phyloP scores from a whole-genome alignment of 148 eudicot species.

The Heliamphora exappendiculata region DNA sequence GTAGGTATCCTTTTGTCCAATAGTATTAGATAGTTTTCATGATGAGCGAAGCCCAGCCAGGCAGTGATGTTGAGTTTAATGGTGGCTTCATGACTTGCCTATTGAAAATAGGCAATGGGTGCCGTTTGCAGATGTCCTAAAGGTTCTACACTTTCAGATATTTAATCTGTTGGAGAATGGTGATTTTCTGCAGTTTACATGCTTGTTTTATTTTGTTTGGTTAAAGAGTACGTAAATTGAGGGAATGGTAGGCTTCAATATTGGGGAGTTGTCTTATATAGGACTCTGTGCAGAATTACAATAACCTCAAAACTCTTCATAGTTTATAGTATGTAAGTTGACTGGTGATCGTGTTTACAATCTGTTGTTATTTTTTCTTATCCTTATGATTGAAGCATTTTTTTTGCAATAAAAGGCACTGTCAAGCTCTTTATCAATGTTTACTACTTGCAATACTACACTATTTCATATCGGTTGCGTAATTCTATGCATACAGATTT shows the following conservation, averaged over 20 bases:
- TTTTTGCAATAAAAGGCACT: background rate
- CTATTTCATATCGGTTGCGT: background rate
- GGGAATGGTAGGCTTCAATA: background rate
- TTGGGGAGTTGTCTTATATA: background rate
- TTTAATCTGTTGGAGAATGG: background rate
- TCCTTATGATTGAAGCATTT: conserved; percentile 1
- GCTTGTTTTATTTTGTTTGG: background rate
- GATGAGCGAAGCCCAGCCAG: background rate
- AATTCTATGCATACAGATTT: background rate
- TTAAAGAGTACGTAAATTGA: background rate
- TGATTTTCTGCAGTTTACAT: background rate
- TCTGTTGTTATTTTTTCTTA: background rate
- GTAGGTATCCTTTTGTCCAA: background rate
- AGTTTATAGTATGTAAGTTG: background rate
- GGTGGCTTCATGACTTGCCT: background rate
- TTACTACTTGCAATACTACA: background rate
- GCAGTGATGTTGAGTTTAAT: background rate
- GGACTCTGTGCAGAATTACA: background rate
- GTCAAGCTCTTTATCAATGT: background rate
- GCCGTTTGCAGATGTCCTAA: background rate
- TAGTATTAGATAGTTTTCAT: background rate
- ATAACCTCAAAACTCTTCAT: background rate
- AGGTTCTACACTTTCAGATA: background rate
- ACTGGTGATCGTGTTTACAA: background rate
- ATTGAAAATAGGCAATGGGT: background rate